Conservation (phyloP, 1,284 basidiomycete species). For the Rhodotorula sp. region DNA sequence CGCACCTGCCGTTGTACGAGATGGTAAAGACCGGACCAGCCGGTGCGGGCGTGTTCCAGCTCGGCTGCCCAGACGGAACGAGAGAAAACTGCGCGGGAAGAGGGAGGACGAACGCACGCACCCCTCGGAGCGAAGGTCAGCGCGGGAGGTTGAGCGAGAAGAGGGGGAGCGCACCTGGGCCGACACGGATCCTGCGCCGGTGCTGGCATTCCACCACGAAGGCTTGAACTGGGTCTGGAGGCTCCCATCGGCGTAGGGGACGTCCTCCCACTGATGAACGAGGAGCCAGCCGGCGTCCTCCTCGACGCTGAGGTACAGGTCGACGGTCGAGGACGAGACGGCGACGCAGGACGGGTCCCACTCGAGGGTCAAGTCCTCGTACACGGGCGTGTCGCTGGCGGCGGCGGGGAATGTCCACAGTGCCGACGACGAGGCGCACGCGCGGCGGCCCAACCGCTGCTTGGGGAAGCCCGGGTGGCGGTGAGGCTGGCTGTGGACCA, state of each 20-base stretch:
- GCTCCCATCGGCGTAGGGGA: constrained; percentile 18
- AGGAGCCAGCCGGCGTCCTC: constrained; percentile 13
- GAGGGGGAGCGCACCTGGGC: constrained; percentile 28
- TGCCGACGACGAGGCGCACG: constrained; percentile 17
- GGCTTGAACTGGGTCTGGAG: constrained; percentile 37
- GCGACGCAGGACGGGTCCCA: constrained; percentile 32
- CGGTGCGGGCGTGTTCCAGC: constrained; percentile 40
- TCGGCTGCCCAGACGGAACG: constrained; percentile 30
- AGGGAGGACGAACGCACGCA: neutral
- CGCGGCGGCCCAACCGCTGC: neutral
- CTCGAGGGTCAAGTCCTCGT: constrained; percentile 24
- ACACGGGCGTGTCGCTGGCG: constrained; percentile 26
- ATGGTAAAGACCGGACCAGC: constrained; percentile 38
- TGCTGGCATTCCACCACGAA: constrained; percentile 40
- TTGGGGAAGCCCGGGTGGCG: too few relatives aligned
- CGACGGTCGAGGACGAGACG: constrained; percentile 15
- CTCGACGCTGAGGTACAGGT: constrained; percentile 39
- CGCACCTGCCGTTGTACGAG: constrained; percentile 40
- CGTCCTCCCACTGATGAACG: constrained; percentile 36
- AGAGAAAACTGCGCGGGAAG: constrained; percentile 23
- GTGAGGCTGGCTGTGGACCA: neutral
- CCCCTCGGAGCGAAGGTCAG: neutral
- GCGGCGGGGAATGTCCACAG: constrained; percentile 28
- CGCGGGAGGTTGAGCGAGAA: neutral
- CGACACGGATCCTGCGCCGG: constrained; percentile 32